phyloP scores from a whole-genome alignment of 2,329 filamentous ascomycete genomes.

The Dichotomopilus funicola region DNA sequence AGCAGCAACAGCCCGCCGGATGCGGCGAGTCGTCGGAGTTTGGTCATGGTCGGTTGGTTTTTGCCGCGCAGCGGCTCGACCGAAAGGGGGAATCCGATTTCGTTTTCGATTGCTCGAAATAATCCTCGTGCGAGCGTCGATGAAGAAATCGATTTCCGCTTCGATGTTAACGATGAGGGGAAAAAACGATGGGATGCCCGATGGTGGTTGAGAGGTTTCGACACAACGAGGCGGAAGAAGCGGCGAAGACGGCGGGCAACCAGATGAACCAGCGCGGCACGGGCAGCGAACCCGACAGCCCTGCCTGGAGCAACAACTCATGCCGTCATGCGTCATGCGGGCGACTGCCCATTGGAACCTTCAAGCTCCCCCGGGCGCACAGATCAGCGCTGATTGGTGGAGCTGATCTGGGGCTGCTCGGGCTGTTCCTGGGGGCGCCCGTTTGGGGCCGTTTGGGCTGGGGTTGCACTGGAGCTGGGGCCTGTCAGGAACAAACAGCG shows the following conservation, averaged over 20 bases:
- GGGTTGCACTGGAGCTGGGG: background rate
- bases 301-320: background rate
- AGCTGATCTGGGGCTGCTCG: background rate
- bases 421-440: slow-evolving; percentile 9
- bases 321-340: slow-evolving; percentile 17
- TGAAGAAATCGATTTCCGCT: background rate
- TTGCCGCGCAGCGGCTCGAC: slow-evolving; percentile 21
- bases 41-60: slow-evolving; percentile 30
- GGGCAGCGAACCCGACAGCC: background rate
- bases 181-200: background rate
- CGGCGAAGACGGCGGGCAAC: background rate
- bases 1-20: slow-evolving; percentile 30
- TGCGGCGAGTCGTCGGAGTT: slow-evolving; percentile 30
- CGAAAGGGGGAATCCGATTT: background rate
- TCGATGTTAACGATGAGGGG: background rate
- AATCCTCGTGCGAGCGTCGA: background rate
- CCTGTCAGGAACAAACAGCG: background rate
- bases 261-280: background rate
- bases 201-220: too few relatives aligned
- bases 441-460: background rate
- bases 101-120: background rate
- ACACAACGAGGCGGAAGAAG: too few relatives aligned
- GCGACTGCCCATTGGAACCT: background rate
- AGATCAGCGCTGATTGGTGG: slow-evolving; percentile 12
- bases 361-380: background rate